Base-by-base conservation (phyloP, 2,329 filamentous ascomycete genomes). In the Colletotrichum horii region DNA sequence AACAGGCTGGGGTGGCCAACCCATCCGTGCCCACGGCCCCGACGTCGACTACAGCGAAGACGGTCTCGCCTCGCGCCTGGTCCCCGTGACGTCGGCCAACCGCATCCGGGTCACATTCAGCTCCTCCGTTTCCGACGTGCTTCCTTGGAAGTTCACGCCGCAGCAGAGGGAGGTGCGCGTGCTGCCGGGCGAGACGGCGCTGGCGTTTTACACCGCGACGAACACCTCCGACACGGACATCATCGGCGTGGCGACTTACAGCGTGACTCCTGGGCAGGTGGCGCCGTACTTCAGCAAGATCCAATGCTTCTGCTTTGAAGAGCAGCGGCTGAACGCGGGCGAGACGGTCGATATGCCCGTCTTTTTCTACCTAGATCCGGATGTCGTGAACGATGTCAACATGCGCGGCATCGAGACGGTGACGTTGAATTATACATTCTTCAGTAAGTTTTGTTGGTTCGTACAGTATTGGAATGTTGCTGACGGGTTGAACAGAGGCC, bases 331-430 rank as follows among this genome's bases (percentile, higher is more conserved):
- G 78, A 96, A 97, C 83, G 96, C 96, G 8, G 96, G 96, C 60
- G 97, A 99, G 89, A 97, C 96, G 60, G 97, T 99, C 70, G 97
- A 99, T 84, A 99, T 99, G 97, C 97, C 97, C 0, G 97, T 99
- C 1, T 99, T 99, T 85, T 99, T 99, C 87, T 99, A 98, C 85
- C 94, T 99, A 78, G 97, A 99, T 82, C 97, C 97, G 1, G 97
- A 98, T 82, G 93, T 99, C 87, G 89, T 96, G 75, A 96, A 94
- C 79, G 97, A 99, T 84, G 88, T 96, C 67, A 96, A 94, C 78
- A 98, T 98, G 96, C 95, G 91, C 85, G 94, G 94, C 0, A 95
- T 99, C 77, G 95, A 98, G 87, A 98, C 96, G 3, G 96, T 99
- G 71, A 99, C 97, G 38, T 85, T 99, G 81, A 98, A 94, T 79